Evolutionary conservation across 352 stramenopile genomes (phyloP), one percentile per base, ranked within the genome.

Genomic region (Phytopythium ostracodes): DNA sequence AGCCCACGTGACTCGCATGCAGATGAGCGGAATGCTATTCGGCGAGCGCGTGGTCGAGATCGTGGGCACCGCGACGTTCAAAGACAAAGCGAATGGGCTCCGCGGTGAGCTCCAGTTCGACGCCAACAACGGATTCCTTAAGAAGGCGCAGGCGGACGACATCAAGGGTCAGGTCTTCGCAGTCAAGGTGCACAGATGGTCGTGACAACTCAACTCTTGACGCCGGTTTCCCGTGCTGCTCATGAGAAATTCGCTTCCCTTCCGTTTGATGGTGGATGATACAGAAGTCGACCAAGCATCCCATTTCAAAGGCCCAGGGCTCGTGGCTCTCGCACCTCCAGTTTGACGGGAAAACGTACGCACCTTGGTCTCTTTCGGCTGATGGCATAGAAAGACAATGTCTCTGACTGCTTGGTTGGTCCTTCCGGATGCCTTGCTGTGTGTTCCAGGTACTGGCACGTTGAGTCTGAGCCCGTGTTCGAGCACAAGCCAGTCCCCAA

Each of bases 311-410:
- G 49, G 59, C 88, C 33, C 69, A 72, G 24, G 84, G 84, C 22
- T 89, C 81, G 55, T 92, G 84, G 84, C 68, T 90, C 46, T 84
- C 77, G 10, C 79, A 90, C 31, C 63, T 92, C 17, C 74, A 88
- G 59, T 88, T 83, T 51, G 79, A 92, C 66, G 74, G 70, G 51
- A 87, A 88, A 59, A 79, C 81, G 64, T 80, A 70, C 53, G 74
- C 68, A 18, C 6, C 22, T 1, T 29, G 20, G 20, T 4, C 33
- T 29, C 10, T 10, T 44, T 47, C 8, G n/a, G n/a, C n/a, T n/a
- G 17, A 20, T 22, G 22, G 5, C 14, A n/a, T 35, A 18, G 24
- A 11, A 20, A 44, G 38, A n/a, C 4, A 20, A n/a, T n/a, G n/a
- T n/a, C n/a, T n/a, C n/a, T n/a, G n/a, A n/a, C n/a, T n/a, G n/a